A percentile compares a stretch with the other conserved stretches of the same genome.
These are phyloP conservation scores for Grosmannia huntii DNA, from an alignment of 2,329 filamentous ascomycete species.

Conservation along the genomic window DNA sequence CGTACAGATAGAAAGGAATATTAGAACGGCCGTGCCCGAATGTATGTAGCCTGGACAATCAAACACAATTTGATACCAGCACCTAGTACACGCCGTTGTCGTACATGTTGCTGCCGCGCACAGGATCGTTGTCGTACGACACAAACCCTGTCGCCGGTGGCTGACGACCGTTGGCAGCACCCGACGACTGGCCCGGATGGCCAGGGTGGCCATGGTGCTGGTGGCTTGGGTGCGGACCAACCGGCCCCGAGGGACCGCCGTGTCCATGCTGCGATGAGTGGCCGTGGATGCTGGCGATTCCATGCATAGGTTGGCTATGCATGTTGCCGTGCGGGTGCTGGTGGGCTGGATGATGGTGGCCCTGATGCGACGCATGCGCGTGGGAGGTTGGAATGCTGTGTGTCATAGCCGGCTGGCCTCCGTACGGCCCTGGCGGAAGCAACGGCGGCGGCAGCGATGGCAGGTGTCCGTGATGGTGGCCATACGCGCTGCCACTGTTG, in stretches of 20 bases:
- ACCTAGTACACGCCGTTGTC: slow-evolving; percentile 1
- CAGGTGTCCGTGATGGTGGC: neutral
- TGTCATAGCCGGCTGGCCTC: neutral
- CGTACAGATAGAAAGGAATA: neutral
- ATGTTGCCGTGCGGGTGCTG: neutral
- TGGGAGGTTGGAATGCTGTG: neutral
- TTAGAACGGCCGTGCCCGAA: neutral
- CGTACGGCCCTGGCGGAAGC: neutral
- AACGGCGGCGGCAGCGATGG: neutral
- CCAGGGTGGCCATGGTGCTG: neutral
- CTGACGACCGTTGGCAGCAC: neutral
- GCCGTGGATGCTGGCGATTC: neutral
- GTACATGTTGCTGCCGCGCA: neutral
- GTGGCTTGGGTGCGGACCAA: neutral
- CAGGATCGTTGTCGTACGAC: neutral
- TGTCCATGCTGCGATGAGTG: neutral
- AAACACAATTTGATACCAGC: neutral
- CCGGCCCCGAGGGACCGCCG: neutral
- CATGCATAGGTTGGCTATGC: neutral
- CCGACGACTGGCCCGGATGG: neutral
- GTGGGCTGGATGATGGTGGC: neutral
- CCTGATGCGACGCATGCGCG: neutral
- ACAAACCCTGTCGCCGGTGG: neutral
- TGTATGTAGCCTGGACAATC: neutral
- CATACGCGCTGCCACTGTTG: neutral